Evolutionary conservation across 2,329 filamentous ascomycete species (phyloP).

Genomic region (Colletotrichum tanaceti): DNA sequence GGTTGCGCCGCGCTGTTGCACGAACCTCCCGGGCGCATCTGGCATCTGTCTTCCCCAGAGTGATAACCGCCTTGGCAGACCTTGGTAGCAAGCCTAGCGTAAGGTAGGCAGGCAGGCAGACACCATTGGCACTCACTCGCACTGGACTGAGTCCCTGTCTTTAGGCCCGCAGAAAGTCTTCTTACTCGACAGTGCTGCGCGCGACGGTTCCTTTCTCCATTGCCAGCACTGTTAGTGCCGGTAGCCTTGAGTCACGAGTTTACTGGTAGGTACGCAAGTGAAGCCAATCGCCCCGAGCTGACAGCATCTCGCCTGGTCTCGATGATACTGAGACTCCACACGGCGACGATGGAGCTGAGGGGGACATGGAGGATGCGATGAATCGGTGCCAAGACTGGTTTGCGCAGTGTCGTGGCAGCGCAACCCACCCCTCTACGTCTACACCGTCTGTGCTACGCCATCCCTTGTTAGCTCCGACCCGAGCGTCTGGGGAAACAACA

Average conservation of each 20-base stretch:
- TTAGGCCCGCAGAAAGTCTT: background rate
- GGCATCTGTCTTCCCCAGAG: constrained; percentile 17
- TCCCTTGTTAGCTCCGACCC: constrained; percentile 13
- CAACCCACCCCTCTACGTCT: background rate
- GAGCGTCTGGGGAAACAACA: constrained; percentile 33
- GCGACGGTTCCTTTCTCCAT: background rate
- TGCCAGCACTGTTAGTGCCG: background rate
- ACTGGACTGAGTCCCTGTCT: background rate
- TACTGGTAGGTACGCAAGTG: background rate
- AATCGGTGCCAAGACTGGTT: constrained; percentile 8
- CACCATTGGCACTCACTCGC: background rate
- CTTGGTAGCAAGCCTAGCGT: background rate
- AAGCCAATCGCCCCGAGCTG: background rate
- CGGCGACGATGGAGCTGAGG: background rate
- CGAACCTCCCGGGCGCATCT: background rate
- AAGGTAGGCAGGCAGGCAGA: too few species aligned
- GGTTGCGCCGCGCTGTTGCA: constrained; percentile 7
- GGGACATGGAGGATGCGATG: background rate
- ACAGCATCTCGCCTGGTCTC: background rate
- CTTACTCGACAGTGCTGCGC: background rate
- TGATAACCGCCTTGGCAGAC: constrained; percentile 18
- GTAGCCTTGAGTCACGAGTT: background rate
- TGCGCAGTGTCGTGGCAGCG: background rate
- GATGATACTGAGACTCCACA: background rate
- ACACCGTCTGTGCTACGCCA: constrained; percentile 14